Conservation (phyloP, 768 basidiomycete species). For the Suillus variegatus region DNA sequence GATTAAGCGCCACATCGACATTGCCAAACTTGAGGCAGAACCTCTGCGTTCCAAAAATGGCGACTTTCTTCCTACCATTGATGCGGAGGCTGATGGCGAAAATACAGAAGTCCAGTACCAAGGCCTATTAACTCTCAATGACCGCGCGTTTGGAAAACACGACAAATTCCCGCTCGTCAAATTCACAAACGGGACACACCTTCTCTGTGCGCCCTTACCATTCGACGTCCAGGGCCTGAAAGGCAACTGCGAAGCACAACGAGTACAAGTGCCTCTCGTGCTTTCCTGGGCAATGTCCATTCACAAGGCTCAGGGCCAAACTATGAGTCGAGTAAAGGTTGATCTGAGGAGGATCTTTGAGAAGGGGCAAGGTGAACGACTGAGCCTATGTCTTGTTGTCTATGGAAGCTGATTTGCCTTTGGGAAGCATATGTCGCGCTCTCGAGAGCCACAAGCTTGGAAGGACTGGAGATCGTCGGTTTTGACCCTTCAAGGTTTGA, state of each 20-base stretch:
- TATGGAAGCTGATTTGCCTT: slow-evolving; percentile 4
- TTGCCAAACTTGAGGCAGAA: slow-evolving; percentile 29
- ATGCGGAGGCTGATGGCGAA: neutral
- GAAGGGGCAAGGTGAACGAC: slow-evolving; percentile 55
- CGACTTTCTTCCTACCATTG: slow-evolving; percentile 4
- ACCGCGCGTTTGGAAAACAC: slow-evolving; percentile 15
- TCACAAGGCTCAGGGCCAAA: slow-evolving; percentile 98
- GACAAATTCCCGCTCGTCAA: slow-evolving; percentile 36
- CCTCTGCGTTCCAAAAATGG: slow-evolving; percentile 11
- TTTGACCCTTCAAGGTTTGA: slow-evolving; percentile 36
- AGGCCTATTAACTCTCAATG: slow-evolving; percentile 22
- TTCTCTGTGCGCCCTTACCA: slow-evolving; percentile 35
- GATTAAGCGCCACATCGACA: slow-evolving; percentile 20
- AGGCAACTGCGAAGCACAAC: slow-evolving; percentile 36
- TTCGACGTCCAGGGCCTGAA: slow-evolving; percentile 35
- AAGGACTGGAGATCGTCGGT: slow-evolving; percentile 39
- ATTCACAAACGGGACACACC: slow-evolving; percentile 31
- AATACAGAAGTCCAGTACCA: neutral
- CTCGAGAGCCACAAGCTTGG: slow-evolving; percentile 43
- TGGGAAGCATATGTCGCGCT: slow-evolving; percentile 35
- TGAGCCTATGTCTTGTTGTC: neutral
- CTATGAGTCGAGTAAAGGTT: slow-evolving; percentile 90
- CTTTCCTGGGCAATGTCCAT: slow-evolving; percentile 98
- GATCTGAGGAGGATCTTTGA: slow-evolving; percentile 91
- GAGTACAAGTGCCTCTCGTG: slow-evolving; percentile 73